These are phyloP conservation scores for Carallia brachiata DNA, from an alignment of 345 rosid species.

Conservation along the genomic window DNA sequence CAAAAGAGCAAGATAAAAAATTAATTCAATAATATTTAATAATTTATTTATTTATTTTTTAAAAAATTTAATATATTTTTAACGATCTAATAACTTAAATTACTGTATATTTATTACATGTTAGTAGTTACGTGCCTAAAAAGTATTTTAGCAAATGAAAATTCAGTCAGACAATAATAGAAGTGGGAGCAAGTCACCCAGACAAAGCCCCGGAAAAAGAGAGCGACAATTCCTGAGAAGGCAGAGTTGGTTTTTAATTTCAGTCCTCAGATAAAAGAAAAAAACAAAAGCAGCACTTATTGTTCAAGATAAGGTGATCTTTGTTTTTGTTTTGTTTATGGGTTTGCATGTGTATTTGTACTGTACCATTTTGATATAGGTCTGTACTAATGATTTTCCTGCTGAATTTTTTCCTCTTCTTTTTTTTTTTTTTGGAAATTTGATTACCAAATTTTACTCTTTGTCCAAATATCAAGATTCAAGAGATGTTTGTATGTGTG, in stretches of 20 bases:
- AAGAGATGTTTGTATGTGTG: too few species aligned
- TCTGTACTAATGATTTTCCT: constrained; percentile 16
- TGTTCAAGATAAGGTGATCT: constrained; percentile 25
- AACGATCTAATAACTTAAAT: too few species aligned
- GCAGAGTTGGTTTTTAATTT: background rate
- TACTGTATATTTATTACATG: too few species aligned
- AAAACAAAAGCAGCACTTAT: constrained; percentile 5
- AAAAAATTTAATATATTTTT: too few species aligned
- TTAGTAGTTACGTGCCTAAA: too few species aligned
- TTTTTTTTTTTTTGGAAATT: background rate
- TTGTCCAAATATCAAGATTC: background rate
- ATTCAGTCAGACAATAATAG: constrained; percentile 26
- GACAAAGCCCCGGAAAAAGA: constrained; percentile 22
- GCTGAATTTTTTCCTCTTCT: background rate
- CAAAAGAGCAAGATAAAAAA: constrained; percentile 2
- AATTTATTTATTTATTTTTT: too few species aligned
- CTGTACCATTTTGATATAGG: constrained; percentile 10
- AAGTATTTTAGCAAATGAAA: background rate
- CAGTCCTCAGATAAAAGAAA: background rate
- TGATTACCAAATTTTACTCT: constrained; percentile 6
- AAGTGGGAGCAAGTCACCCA: background rate
- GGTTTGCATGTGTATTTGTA: background rate
- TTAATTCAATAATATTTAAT: too few species aligned
- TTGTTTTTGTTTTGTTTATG: background rate
- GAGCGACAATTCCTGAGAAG: constrained; percentile 21